phyloP scores from a whole-genome alignment of 139 green algal genomes.

The Auxenochlorella pyrenoidosa region DNA sequence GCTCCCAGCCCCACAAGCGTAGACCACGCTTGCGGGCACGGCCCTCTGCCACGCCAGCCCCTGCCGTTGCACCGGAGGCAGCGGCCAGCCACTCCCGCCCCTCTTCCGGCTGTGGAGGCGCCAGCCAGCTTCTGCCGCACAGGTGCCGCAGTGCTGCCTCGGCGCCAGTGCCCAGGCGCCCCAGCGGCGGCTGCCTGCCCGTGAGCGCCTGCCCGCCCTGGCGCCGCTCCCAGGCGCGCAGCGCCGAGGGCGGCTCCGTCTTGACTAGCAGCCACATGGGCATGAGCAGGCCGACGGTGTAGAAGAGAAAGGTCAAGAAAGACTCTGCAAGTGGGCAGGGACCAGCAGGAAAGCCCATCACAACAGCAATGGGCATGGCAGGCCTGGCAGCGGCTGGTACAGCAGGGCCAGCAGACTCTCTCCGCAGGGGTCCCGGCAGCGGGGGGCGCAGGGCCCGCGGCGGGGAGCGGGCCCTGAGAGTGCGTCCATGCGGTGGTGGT shows the following conservation, averaged over 20 bases:
- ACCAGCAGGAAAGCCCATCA: too few species aligned
- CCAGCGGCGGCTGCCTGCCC: neutral
- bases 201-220: neutral
- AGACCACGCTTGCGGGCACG: neutral
- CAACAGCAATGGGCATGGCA: too few species aligned
- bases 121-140: constrained; percentile 11
- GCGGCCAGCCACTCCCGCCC: neutral
- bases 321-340: neutral
- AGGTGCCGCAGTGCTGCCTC: neutral
- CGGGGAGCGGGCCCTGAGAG: too few species aligned
- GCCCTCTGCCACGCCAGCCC: neutral
- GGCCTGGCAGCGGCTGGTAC: too few species aligned
- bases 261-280: constrained; percentile 5
- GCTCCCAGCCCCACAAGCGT: constrained; percentile 10
- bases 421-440: too few species aligned
- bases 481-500: too few species aligned
- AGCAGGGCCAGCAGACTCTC: too few species aligned
- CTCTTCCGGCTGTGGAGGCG: neutral
- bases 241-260: neutral
- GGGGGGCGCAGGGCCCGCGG: too few species aligned
- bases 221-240: neutral
- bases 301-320: neutral
- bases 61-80: neutral
- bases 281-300: neutral
- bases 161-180: neutral